phyloP scores from a whole-genome alignment of 2,329 filamentous ascomycete genomes.

The Sporothrix variecibatus region DNA sequence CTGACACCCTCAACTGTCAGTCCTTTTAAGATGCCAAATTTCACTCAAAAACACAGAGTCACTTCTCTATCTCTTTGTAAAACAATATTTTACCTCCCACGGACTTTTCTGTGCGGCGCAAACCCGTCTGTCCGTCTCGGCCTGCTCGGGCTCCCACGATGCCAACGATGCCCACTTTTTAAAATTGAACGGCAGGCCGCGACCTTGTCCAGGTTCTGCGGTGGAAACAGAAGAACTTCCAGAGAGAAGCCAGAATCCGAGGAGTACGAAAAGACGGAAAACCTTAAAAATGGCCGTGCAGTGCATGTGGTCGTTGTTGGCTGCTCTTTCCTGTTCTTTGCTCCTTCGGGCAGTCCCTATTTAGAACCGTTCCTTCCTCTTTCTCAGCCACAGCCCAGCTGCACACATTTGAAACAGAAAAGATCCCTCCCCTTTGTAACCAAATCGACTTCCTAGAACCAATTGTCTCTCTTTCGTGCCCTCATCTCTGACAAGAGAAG shows the following conservation, averaged over 20 bases:
- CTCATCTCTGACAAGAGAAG: neutral
- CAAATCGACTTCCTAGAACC: neutral
- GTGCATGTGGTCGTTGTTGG: neutral
- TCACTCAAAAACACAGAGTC: neutral
- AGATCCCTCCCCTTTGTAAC: neutral
- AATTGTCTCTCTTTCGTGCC: neutral
- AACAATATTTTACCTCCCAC: neutral
- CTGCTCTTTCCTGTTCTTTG: neutral
- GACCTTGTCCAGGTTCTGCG: neutral
- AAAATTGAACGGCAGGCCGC: constrained; percentile 7
- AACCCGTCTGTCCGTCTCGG: neutral
- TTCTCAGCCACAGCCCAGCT: neutral
- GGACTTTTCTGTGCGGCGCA: neutral
- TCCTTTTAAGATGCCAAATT: neutral
- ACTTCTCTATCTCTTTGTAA: no score
- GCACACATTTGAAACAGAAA: neutral
- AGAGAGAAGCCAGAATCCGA: neutral
- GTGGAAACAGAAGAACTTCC: neutral
- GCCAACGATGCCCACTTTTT: constrained; percentile 17
- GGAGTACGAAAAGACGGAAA: neutral
- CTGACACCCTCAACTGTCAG: neutral
- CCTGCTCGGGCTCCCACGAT: neutral
- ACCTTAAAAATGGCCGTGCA: neutral
- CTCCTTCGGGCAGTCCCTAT: neutral
- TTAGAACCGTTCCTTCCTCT: neutral